Base-by-base conservation (phyloP, 2,329 filamentous ascomycete genomes). In the Cercospora beticola region DNA sequence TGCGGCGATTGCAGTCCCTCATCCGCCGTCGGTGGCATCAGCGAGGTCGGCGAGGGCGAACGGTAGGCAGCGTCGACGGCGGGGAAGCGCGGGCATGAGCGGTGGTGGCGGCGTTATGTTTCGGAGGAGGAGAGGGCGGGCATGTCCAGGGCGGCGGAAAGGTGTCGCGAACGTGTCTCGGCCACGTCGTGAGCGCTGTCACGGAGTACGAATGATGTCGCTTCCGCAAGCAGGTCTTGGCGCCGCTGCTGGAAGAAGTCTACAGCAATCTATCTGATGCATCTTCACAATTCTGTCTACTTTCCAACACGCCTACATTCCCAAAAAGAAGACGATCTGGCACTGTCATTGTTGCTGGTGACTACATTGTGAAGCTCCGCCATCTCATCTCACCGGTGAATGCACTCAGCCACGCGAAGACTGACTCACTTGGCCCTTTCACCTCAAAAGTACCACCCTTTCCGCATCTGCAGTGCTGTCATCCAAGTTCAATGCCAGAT, bases 1-100 rank as follows among this genome's bases (percentile, higher is more conserved):
- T 89, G 88, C 81, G 90, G 86, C 79, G 89, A 88, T 81, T 90
- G 87, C 82, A 87, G 84, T 75, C 87, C 85, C 77, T 85, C 83
- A 88, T 90, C 83, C 79, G 86, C 83, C 78, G 86, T 83, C 81
- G 88, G 86, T 86, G 88, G 88, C 90, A 92, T 92, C 74, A 79
- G 72, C 70, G 67, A 70, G 60, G 72, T 65, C 71, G 70, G 71
- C 14, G 30, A 18, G 62, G 31, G 46, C 23, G 46, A 23, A 30
- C 23, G 57, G 54, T 64, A 26, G 10, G 16, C 30, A 58, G 54
- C 54, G 54, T 30, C 16, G 54, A 26, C 54, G 54, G 54, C 54
- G 54, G 16, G 16, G 54, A 33, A 33, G 54, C 54, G 54, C 26
- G 54, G 16, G 54, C 54, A 58, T 58, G 54, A 33, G 54, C 26